A percentile compares a stretch with the other conserved stretches of the same genome.
Conservation (phyloP, 1,139 yeast genomes). For the Suhomyces atakaporum region DNA sequence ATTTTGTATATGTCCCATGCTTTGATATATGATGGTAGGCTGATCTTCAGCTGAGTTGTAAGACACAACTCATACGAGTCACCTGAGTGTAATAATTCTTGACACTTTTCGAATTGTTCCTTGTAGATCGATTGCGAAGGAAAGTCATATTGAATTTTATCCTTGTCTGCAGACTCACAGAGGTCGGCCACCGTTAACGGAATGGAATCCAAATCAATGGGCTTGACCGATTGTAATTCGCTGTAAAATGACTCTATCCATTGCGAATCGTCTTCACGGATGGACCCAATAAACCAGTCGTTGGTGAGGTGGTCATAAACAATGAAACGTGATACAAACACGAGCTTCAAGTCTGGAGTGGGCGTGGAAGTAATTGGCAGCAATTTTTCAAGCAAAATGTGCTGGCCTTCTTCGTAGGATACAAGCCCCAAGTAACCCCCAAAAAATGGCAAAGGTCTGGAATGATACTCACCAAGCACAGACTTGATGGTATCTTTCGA, state of each 20-base stretch:
- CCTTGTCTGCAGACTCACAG: conserved; percentile 21
- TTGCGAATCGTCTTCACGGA: conserved; percentile 30
- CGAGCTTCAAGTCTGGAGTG: conserved; percentile 74
- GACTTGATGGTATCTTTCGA: conserved; percentile 16
- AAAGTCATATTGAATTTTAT: conserved; percentile 37
- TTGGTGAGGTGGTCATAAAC: conserved; percentile 52
- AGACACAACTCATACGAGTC: conserved; percentile 94
- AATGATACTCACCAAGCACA: conserved; percentile 12
- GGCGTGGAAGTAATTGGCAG: conserved; percentile 30
- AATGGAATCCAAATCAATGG: conserved; percentile 22
- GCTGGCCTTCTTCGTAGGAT: conserved; percentile 82
- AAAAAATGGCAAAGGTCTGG: conserved; percentile 60
- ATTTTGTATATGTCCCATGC: conserved; percentile 85
- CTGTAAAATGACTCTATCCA: conserved; percentile 37
- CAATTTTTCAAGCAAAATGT: conserved; percentile 36
- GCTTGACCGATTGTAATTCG: conserved; percentile 13
- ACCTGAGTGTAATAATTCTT: conserved; percentile 70
- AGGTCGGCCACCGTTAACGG: conserved; percentile 32
- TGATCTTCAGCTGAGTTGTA: conserved; percentile 73
- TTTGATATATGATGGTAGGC: conserved; percentile 43
- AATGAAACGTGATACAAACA: conserved; percentile 68
- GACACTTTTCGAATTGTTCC: conserved; percentile 62
- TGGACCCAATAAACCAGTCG: conserved; percentile 57
- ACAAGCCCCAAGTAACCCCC: conserved; percentile 89
- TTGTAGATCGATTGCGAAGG: conserved; percentile 62